phyloP scores from a whole-genome alignment of 108 stramenopile genomes.

The Pseudonitzschia multiseries region DNA sequence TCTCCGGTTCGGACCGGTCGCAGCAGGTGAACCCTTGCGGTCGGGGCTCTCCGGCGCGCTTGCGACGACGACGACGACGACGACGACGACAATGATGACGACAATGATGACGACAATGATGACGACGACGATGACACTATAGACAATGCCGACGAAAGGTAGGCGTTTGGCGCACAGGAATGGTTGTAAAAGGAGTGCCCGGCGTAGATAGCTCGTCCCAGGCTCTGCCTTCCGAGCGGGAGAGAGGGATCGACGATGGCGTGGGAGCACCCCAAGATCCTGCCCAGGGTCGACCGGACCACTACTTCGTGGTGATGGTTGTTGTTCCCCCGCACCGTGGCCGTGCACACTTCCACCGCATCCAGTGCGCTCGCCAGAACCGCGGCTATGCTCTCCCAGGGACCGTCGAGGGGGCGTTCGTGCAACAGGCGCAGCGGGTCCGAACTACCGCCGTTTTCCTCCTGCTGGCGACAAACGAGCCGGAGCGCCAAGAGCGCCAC shows the following conservation, averaged over 20 bases:
- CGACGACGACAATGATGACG: not conserved
- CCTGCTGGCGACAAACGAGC: not conserved
- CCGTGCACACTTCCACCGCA: too few species aligned
- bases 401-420: not conserved
- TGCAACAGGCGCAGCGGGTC: not conserved
- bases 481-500: not conserved
- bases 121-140: too few species aligned
- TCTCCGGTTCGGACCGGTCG: constrained; percentile 20
- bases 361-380: too few species aligned
- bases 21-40: constrained; percentile 33
- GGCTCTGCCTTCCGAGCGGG: constrained; percentile 31
- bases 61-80: not conserved
- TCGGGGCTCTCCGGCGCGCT: not conserved
- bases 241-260: constrained; percentile 32
- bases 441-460: not conserved
- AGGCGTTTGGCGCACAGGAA: constrained; percentile 45
- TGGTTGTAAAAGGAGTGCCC: constrained; percentile 50
- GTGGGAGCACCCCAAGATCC: constrained; percentile 43
- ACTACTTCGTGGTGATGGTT: not conserved
- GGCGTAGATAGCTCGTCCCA: constrained; percentile 39
- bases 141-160: constrained; percentile 26
- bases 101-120: not conserved
- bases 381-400: too few species aligned
- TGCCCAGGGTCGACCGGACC: constrained; percentile 1
- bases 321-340: too few species aligned